A percentile compares a stretch with the other conserved stretches of the same genome.
Evolutionary conservation across 2,329 filamentous ascomycete species (phyloP).

Genomic region (Drechmeria coniospora): DNA sequence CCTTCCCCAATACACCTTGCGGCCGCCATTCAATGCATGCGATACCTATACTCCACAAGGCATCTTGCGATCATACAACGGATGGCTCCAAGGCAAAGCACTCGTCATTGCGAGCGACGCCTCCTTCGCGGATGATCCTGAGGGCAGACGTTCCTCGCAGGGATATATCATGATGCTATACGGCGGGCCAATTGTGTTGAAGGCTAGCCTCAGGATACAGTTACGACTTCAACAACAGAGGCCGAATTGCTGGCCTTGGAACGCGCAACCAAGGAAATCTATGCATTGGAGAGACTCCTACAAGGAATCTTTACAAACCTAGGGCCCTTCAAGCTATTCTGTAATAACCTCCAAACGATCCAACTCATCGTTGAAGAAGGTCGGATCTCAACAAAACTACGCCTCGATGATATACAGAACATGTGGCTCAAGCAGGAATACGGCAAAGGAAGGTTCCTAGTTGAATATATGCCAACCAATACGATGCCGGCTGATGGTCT

Average conservation of each 20-base stretch:
- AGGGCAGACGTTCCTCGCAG: background rate
- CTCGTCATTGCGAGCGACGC: background rate
- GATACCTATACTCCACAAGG: background rate
- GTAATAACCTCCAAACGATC: constrained; percentile 1
- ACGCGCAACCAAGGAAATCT: background rate
- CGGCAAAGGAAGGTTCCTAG: no score
- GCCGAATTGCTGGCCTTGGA: background rate
- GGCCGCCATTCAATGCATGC: background rate
- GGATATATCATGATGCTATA: background rate
- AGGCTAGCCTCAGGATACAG: background rate
- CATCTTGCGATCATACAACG: background rate
- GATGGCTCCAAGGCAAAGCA: background rate
- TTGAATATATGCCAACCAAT: background rate
- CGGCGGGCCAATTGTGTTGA: background rate
- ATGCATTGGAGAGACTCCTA: background rate
- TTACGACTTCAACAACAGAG: background rate
- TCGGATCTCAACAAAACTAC: constrained; percentile 1
- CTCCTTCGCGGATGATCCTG: constrained; percentile 1
- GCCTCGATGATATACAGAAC: constrained; percentile 2
- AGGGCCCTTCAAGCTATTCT: constrained; percentile 1
- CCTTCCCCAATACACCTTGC: background rate
- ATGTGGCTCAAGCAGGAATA: constrained; percentile 3
- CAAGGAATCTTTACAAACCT: background rate
- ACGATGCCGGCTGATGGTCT: constrained; percentile 1
- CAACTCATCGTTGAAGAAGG: background rate